phyloP scores from a whole-genome alignment of 805 yeast species.

The Wickerhamomyces canadensis region DNA sequence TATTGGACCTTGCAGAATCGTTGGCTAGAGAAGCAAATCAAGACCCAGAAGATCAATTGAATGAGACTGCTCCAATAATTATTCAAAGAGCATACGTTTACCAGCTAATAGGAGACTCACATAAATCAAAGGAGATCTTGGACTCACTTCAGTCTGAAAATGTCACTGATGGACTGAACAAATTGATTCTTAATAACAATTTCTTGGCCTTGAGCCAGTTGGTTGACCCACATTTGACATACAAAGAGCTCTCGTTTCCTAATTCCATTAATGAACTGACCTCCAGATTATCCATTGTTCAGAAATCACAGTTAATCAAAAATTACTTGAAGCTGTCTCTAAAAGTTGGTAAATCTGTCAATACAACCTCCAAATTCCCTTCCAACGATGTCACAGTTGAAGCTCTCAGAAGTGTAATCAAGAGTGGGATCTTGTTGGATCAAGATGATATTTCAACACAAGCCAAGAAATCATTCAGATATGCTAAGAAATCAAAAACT shows the following conservation, averaged over 20 bases:
- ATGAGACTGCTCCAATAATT: slow-evolving; percentile 56
- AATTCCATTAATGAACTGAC: slow-evolving; percentile 14
- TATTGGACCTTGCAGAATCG: slow-evolving; percentile 40
- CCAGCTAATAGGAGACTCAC: slow-evolving; percentile 34
- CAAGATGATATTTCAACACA: slow-evolving; percentile 15
- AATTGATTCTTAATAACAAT: slow-evolving; percentile 28
- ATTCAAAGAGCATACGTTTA: slow-evolving; percentile 55
- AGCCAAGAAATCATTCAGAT: slow-evolving; percentile 30
- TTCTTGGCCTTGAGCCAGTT: slow-evolving; percentile 13
- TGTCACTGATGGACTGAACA: slow-evolving; percentile 23
- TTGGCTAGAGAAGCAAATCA: slow-evolving; percentile 35
- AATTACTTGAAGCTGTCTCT: slow-evolving; percentile 19
- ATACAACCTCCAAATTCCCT: background rate
- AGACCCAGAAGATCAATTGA: slow-evolving; percentile 37
- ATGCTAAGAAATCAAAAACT: slow-evolving; percentile 25
- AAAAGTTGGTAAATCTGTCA: slow-evolving; percentile 14
- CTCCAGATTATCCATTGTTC: slow-evolving; percentile 20
- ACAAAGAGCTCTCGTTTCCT: slow-evolving; percentile 30
- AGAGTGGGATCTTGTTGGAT: slow-evolving; percentile 14
- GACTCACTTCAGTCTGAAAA: slow-evolving; percentile 21
- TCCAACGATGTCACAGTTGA: slow-evolving; percentile 11
- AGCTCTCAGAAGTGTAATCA: slow-evolving; percentile 10
- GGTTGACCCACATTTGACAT: slow-evolving; percentile 18
- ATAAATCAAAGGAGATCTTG: slow-evolving; percentile 33
- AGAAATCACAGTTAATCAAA: slow-evolving; percentile 13